These are phyloP conservation scores for Rosa multiflora DNA, from an alignment of 306 rosid genomes.

Conservation along the genomic window DNA sequence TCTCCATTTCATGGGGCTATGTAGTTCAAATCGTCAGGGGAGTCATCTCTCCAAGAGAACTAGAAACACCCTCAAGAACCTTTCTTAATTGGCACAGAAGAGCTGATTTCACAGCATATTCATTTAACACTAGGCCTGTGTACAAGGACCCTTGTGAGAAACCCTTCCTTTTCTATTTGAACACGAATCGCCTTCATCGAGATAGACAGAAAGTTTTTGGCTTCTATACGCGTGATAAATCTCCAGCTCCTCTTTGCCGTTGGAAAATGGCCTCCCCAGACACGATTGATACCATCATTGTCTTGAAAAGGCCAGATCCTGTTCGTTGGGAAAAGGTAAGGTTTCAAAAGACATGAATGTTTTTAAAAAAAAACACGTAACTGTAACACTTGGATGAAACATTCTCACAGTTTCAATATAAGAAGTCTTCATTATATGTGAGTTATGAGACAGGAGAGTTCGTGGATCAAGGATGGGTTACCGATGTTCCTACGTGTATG, in stretches of 20 bases:
- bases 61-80: constrained; percentile 82
- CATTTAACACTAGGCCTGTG: constrained; percentile 93
- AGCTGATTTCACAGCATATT: constrained; percentile 81
- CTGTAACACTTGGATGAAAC: not conserved
- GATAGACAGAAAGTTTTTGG: constrained; percentile 38
- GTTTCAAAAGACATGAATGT: not conserved
- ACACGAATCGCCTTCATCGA: constrained; percentile 34
- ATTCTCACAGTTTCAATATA: not conserved
- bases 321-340: constrained; percentile 77
- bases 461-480: too few species aligned
- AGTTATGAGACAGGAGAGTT: not conserved
- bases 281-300: constrained; percentile 46
- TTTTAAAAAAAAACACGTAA: not conserved
- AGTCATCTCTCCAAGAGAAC: constrained; percentile 72
- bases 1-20: constrained; percentile 86
- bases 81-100: constrained; percentile 77
- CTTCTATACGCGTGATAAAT: constrained; percentile 31
- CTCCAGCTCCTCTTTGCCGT: constrained; percentile 48
- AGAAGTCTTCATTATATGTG: not conserved
- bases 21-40: constrained; percentile 81
- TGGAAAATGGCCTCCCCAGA: constrained; percentile 72
- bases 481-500: not conserved
- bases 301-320: constrained; percentile 67
- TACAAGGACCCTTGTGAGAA: constrained; percentile 73
- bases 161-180: constrained; percentile 63